Evolutionary conservation across 192 early-diverging fungal species (phyloP).

Genomic region (Coemansia reversa): DNA sequence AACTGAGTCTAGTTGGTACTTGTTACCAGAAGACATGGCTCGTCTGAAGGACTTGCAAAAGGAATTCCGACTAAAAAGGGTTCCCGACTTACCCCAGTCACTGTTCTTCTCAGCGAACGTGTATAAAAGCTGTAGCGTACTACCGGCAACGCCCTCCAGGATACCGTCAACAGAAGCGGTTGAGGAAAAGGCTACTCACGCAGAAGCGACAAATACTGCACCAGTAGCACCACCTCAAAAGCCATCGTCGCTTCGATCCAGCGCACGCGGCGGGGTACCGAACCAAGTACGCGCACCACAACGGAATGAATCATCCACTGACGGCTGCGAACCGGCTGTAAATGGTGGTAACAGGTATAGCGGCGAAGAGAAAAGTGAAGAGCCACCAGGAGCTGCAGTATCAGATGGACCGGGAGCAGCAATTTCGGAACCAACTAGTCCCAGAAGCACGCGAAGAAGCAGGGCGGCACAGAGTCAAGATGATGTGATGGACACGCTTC

Average conservation of each 20-base stretch:
- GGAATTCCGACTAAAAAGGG: conserved; percentile 18
- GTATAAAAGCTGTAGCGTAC: conserved; percentile 37
- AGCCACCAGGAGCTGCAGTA: not conserved
- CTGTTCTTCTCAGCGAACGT: conserved; percentile 33
- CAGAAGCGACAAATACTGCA: not conserved
- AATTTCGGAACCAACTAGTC: not conserved
- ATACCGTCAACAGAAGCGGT: not conserved
- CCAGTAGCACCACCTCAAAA: conserved; percentile 17
- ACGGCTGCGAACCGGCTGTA: not conserved
- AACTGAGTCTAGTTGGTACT: not conserved
- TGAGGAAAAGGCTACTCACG: not conserved
- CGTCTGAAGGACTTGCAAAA: conserved; percentile 16
- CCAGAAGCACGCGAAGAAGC: not conserved
- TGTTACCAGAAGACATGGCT: conserved; percentile 3
- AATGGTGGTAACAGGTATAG: not conserved
- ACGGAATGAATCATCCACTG: no score
- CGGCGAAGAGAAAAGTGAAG: not conserved
- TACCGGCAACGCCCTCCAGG: not conserved
- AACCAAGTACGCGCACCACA: not conserved
- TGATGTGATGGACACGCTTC: conserved; percentile 42
- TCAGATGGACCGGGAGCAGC: not conserved
- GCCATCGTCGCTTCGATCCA: conserved; percentile 32
- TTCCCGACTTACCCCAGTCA: conserved; percentile 15
- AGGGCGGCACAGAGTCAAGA: not conserved
- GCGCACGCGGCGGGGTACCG: not conserved